Conservation (phyloP, 345 rosid genomes). For the Pelargonium nanum region DNA sequence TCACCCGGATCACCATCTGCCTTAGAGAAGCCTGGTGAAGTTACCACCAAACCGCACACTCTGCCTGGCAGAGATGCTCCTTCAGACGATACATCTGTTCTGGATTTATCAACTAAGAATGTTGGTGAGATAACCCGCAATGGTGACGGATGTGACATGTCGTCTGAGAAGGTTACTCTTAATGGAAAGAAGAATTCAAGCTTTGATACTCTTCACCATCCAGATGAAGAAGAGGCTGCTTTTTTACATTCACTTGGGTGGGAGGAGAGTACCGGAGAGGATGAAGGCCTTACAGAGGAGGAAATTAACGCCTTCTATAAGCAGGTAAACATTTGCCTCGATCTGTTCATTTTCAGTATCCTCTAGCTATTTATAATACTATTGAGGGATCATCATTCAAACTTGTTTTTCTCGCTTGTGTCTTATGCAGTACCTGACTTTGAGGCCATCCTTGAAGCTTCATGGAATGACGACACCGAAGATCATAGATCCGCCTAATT, state of each 20-base stretch:
- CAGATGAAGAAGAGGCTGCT: slow-evolving; percentile 38
- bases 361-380: neutral
- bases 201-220: slow-evolving; percentile 5
- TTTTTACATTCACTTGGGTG: slow-evolving; percentile 48
- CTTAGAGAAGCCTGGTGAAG: slow-evolving; percentile 21
- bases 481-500: too few relatives aligned
- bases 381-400: neutral
- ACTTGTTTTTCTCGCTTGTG: neutral
- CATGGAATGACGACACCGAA: too few relatives aligned
- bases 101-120: slow-evolving; percentile 13
- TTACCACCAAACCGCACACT: slow-evolving; percentile 9
- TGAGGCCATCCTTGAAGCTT: neutral
- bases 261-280: slow-evolving; percentile 47
- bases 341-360: too few relatives aligned
- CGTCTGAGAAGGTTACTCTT: too few relatives aligned
- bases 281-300: slow-evolving; percentile 48
- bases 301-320: slow-evolving; percentile 36
- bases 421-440: neutral
- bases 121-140: slow-evolving; percentile 6
- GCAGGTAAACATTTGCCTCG: slow-evolving; percentile 20
- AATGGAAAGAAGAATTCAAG: slow-evolving; percentile 18
- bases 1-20: slow-evolving; percentile 15
- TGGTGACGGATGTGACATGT: slow-evolving; percentile 11
- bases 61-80: slow-evolving; percentile 5
- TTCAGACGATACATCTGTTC: slow-evolving; percentile 10